Percentiles rank a stretch among this genome's conserved stretches.
These are phyloP conservation scores for Tolypocladium tropicale DNA, from an alignment of 2,329 filamentous ascomycete species.

Conservation along the genomic window DNA sequence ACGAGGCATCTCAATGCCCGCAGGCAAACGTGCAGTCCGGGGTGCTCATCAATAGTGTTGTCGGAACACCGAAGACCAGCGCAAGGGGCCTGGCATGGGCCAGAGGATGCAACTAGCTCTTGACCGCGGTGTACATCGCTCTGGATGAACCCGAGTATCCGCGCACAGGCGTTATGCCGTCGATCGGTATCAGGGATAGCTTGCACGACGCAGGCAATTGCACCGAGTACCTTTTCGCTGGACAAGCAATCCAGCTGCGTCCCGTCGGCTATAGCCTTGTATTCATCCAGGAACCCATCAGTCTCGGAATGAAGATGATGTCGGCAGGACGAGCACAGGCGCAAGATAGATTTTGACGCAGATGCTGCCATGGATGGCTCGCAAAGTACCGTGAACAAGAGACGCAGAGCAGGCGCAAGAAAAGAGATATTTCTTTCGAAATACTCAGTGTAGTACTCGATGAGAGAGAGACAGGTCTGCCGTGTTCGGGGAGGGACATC, in stretches of 20 bases:
- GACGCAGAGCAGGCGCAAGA: constrained; percentile 60
- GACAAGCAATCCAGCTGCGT: constrained; percentile 51
- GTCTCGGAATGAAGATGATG: constrained; percentile 57
- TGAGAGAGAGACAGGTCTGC: constrained; percentile 58
- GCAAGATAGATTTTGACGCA: constrained; percentile 64
- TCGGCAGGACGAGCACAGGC: constrained; percentile 67
- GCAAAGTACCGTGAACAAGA: constrained; percentile 61
- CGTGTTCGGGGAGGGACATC: constrained; percentile 51
- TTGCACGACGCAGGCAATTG: constrained; percentile 66
- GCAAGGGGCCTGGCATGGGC: constrained; percentile 10
- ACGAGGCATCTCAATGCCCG: constrained; percentile 57
- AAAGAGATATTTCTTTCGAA: constrained; percentile 60
- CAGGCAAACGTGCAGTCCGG: constrained; percentile 36
- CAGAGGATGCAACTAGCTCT: constrained; percentile 8
- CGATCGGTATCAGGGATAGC: constrained; percentile 49
- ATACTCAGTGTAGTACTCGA: constrained; percentile 66
- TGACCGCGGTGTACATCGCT: constrained; percentile 33
- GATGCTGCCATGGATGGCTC: constrained; percentile 52
- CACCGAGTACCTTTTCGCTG: constrained; percentile 64
- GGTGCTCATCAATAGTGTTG: constrained; percentile 27
- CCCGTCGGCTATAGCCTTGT: constrained; percentile 49
- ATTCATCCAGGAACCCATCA: constrained; percentile 60
- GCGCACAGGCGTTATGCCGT: constrained; percentile 43
- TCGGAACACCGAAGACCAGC: constrained; percentile 14
- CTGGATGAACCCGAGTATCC: constrained; percentile 52